A percentile compares a stretch with the other conserved stretches of the same genome.
phyloP scores from a whole-genome alignment of 208 protist species.

The Trypanosoma scelopori region DNA sequence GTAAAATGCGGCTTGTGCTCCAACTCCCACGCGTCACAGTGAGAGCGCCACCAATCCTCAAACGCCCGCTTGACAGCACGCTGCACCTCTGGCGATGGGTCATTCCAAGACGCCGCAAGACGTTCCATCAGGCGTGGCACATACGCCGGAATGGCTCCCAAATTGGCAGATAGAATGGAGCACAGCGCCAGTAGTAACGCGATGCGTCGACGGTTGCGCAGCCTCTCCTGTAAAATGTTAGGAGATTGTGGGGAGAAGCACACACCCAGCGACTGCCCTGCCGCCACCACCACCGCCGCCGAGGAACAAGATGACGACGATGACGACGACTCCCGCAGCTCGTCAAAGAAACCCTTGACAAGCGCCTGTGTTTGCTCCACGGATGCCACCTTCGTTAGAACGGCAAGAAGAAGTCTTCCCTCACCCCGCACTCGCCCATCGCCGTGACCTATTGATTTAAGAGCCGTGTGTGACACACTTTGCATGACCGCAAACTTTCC shows the following conservation, averaged over 20 bases:
- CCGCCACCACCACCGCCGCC: too few relatives aligned
- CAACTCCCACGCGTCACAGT: conserved; percentile 70
- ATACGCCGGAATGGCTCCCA: conserved; percentile 49
- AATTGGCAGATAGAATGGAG: conserved; percentile 52
- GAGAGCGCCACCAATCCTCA: conserved; percentile 76
- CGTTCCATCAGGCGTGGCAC: conserved; percentile 55
- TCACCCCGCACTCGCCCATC: conserved; percentile 49
- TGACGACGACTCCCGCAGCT: conserved; percentile 31
- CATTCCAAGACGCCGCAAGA: conserved; percentile 39
- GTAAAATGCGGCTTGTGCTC: conserved; percentile 69
- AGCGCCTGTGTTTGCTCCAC: conserved; percentile 56
- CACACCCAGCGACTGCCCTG: too few relatives aligned
- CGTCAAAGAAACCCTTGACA: conserved; percentile 31
- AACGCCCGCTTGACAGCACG: conserved; percentile 53
- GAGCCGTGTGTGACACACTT: conserved; percentile 42
- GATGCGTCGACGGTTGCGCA: conserved; percentile 27
- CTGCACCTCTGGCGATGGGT: conserved; percentile 42
- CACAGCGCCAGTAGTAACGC: conserved; percentile 70
- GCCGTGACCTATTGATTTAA: conserved; percentile 48
- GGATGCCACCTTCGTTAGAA: conserved; percentile 72
- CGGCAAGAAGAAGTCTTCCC: conserved; percentile 48
- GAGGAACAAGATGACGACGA: not conserved
- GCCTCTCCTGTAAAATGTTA: not conserved
- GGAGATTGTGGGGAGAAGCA: not conserved
- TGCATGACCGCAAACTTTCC: conserved; percentile 67